These are phyloP conservation scores for Fusarium hostae DNA, from an alignment of 2,329 filamentous ascomycete genomes.

Conservation along the genomic window DNA sequence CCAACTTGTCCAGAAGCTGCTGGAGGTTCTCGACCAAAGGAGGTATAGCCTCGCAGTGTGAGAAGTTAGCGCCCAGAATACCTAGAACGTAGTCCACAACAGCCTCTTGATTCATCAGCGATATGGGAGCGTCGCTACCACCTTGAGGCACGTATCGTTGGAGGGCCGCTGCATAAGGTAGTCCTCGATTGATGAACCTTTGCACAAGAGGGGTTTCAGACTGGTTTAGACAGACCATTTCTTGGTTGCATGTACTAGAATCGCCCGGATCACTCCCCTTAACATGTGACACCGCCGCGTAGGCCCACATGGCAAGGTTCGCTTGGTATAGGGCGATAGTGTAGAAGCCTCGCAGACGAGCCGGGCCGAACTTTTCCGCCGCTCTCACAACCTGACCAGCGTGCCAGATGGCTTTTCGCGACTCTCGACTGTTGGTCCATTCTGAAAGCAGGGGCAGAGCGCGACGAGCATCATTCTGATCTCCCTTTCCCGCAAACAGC, in stretches of 20 bases:
- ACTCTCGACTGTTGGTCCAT: neutral
- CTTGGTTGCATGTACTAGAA: rapidly evolving
- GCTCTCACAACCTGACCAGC: neutral
- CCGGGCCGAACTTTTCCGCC: neutral
- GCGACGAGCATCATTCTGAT: neutral
- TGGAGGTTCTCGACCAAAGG: neutral
- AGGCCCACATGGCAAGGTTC: neutral
- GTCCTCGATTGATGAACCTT: neutral
- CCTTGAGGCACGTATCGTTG: neutral
- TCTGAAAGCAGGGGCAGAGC: neutral
- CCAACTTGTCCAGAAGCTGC: neutral
- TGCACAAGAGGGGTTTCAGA: neutral
- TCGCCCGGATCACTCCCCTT: neutral
- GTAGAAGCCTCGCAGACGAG: neutral
- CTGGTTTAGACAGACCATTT: neutral
- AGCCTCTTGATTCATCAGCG: neutral
- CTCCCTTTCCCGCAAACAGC: neutral
- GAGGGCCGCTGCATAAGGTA: neutral
- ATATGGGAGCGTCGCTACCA: neutral
- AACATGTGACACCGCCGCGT: neutral
- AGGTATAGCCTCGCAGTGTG: neutral
- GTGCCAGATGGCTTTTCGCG: neutral
- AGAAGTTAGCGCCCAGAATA: neutral
- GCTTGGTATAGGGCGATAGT: neutral
- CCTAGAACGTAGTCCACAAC: neutral